phyloP scores from a whole-genome alignment of 2,329 filamentous ascomycete genomes.

The Pseudopyricularia javanii region DNA sequence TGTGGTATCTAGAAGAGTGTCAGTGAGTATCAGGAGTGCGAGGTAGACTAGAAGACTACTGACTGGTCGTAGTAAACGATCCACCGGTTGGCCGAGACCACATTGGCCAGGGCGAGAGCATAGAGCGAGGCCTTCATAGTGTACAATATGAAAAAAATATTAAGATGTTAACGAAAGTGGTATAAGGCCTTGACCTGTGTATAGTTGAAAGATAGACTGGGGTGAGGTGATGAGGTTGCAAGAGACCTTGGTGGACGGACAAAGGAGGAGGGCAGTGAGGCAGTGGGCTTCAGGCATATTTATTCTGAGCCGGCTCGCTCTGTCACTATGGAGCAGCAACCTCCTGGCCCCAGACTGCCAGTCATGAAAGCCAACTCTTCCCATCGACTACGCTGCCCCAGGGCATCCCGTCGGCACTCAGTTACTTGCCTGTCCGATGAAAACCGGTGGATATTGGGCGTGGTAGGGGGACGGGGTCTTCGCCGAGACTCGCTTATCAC shows the following conservation, averaged over 20 bases:
- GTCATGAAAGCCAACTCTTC: too few species aligned
- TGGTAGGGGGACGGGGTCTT: too few species aligned
- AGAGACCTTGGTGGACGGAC: not conserved
- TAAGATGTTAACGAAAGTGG: not conserved
- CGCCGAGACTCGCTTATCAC: too few species aligned
- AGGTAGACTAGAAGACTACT: too few species aligned
- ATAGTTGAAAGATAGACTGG: not conserved
- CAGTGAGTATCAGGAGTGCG: too few species aligned
- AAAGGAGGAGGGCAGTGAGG: not conserved
- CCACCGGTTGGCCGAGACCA: constrained; percentile 1
- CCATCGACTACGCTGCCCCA: too few species aligned
- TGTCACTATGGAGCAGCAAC: too few species aligned
- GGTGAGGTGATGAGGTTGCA: not conserved
- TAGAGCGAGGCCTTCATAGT: not conserved
- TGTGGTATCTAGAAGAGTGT: constrained; percentile 5
- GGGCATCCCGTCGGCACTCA: too few species aligned
- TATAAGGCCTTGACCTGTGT: not conserved
- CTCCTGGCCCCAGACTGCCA: too few species aligned
- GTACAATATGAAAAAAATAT: not conserved
- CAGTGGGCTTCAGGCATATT: not conserved
- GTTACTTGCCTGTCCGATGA: too few species aligned
- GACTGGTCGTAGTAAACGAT: constrained; percentile 7
- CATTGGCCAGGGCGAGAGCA: not conserved
- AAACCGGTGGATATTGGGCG: too few species aligned
- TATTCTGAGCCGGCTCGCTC: not conserved